These are phyloP conservation scores for Kuraishia capsulata DNA, from an alignment of 805 yeast genomes.

Conservation along the genomic window DNA sequence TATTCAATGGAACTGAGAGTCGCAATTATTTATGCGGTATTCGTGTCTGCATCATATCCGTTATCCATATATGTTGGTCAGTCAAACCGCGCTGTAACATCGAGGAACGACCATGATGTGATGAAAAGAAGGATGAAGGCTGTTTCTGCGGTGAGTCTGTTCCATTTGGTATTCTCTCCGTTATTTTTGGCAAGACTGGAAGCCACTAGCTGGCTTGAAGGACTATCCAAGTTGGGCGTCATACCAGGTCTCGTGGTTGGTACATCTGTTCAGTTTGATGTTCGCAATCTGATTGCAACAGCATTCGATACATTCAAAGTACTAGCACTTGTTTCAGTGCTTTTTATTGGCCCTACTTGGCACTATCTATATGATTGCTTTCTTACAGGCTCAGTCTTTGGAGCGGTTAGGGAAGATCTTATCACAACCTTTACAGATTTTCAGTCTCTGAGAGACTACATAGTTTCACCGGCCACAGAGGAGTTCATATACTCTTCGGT, in stretches of 20 bases:
- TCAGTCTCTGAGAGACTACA: constrained; percentile 35
- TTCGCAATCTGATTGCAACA: constrained; percentile 6
- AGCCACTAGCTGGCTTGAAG: not conserved
- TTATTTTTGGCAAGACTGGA: constrained; percentile 12
- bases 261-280: not conserved
- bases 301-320: constrained; percentile 10
- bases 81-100: constrained; percentile 10
- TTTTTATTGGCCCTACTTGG: constrained; percentile 41
- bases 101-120: constrained; percentile 34
- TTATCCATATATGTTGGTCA: constrained; percentile 24
- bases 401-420: not conserved
- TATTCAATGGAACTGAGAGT: not conserved
- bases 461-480: constrained; percentile 73
- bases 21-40: not conserved
- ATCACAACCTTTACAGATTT: not conserved
- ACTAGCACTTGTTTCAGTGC: constrained; percentile 22
- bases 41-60: constrained; percentile 38
- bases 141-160: constrained; percentile 22
- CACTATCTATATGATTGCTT: constrained; percentile 15
- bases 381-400: not conserved
- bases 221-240: constrained; percentile 18
- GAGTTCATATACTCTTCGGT: constrained; percentile 60
- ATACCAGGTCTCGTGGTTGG: constrained; percentile 22
- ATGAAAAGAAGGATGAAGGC: constrained; percentile 31
- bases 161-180: constrained; percentile 23